phyloP scores from a whole-genome alignment of 169 alveolate genomes.

The Plasmodium fragile region DNA sequence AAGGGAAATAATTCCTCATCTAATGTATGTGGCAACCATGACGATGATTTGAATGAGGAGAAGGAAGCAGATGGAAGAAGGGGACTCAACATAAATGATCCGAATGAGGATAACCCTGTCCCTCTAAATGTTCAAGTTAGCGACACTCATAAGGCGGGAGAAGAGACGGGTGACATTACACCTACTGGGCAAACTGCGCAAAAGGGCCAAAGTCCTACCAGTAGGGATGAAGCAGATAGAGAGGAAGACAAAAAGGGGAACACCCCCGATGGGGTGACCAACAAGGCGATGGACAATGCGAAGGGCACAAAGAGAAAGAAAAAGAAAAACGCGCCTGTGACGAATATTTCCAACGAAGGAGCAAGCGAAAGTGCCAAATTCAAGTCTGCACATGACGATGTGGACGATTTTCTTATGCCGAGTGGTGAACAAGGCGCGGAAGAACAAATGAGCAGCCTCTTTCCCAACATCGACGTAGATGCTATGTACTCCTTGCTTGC shows the following conservation, averaged over 20 bases:
- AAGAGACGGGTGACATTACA: background rate
- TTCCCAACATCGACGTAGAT: constrained; percentile 40
- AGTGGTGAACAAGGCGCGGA: constrained; percentile 18
- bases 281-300: background rate
- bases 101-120: background rate
- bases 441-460: constrained; percentile 16
- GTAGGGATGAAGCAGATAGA: background rate
- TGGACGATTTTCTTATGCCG: background rate
- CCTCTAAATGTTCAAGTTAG: background rate
- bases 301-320: background rate
- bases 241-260: constrained; percentile 2
- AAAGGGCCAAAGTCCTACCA: background rate
- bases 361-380: background rate
- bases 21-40: background rate
- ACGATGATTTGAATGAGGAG: background rate
- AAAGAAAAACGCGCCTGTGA: background rate
- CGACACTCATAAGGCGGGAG: background rate
- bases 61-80: background rate
- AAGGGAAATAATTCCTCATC: background rate
- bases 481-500: background rate
- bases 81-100: background rate
- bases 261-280: background rate
- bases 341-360: background rate
- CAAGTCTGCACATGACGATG: constrained; percentile 4
- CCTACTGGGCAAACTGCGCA: background rate